Evolutionary conservation across 2,329 filamentous ascomycete genomes (phyloP).

Genomic region (Talaromyces rugulosus): DNA sequence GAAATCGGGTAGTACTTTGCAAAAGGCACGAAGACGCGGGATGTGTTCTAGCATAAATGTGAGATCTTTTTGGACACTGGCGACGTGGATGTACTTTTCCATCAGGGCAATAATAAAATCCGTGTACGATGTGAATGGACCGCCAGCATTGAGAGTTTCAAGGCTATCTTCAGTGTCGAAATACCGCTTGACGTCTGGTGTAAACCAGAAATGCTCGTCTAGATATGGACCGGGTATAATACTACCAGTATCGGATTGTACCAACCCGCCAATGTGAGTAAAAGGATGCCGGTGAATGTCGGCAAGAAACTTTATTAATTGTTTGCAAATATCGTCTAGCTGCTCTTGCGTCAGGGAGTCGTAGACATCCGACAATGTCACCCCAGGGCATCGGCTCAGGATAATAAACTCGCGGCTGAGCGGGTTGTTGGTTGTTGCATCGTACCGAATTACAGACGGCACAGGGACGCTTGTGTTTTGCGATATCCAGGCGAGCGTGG

Average conservation of each 20-base stretch:
- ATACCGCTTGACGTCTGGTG: constrained; percentile 24
- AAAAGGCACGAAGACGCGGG: constrained; percentile 25
- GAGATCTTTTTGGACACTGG: constrained; percentile 23
- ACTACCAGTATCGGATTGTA: background rate
- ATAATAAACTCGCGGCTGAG: constrained; percentile 32
- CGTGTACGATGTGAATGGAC: constrained; percentile 23
- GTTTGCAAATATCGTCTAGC: constrained; percentile 22
- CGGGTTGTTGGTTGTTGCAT: constrained; percentile 23
- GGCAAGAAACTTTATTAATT: constrained; percentile 26
- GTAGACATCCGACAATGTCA: constrained; percentile 27
- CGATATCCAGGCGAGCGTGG: constrained; percentile 30
- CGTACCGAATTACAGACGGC: constrained; percentile 26
- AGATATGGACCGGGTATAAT: constrained; percentile 23
- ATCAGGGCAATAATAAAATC: constrained; percentile 22
- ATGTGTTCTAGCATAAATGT: constrained; percentile 22
- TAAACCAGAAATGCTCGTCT: constrained; percentile 37
- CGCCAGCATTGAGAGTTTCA: constrained; percentile 3
- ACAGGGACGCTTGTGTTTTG: constrained; percentile 32
- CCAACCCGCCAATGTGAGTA: constrained; percentile 25
- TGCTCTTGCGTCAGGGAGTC: constrained; percentile 15
- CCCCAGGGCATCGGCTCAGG: constrained; percentile 23
- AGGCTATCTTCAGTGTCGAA: constrained; percentile 20
- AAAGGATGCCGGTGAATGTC: constrained; percentile 27
- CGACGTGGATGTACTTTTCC: constrained; percentile 23
- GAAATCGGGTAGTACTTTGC: constrained; percentile 4